Evolutionary conservation across 805 yeast genomes (phyloP), one percentile per base, ranked within the genome.

Genomic region (Candida schatavii): DNA sequence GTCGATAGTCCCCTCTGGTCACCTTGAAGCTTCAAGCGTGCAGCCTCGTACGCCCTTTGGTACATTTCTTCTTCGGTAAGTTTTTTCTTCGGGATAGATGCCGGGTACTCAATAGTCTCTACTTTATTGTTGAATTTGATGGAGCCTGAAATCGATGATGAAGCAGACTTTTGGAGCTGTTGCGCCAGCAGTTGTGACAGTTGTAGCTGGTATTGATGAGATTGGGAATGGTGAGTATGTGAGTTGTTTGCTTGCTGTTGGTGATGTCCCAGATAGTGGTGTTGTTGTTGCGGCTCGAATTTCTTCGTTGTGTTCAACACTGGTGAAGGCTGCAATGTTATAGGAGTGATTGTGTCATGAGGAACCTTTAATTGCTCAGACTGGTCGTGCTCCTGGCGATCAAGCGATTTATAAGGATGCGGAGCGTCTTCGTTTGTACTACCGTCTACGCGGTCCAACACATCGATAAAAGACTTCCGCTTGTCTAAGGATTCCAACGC

Each of bases 11-110:
- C 27, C 43, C 42, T 5, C 38, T 47, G 31, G 35, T 59, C 64
- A 4, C 82, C 83, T 51, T 79, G 79, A 1, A 81, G 85, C 44
- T 69, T 78, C 45, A 67, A 70, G 55, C 71, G 63, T 0, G 87
- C 86, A 11, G 75, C 74, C 47, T 74, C 74, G 46, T 74, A 64
- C 0, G 86, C 86, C 47, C 64, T 63, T 17, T 67, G 68, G 49
- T 80, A 81, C 68, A 79, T 64, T 46, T 80, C 83, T 31, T 70
- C 75, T 19, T 74, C 74, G 21, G 76, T 56, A 32, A 58, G 49
- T 33, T 37, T 36, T 50, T 19, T 51, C 43, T 42, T 9, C 4
- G 41, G 23, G 23, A 20, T 20, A 2, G 68, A 66, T 5, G 18
- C 15, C 5, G 35, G 35, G 18, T 31, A 31, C 11, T 18, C 35